These are phyloP conservation scores for Pichia sp. DNA, from an alignment of 1,139 yeast species.

Conservation along the genomic window DNA sequence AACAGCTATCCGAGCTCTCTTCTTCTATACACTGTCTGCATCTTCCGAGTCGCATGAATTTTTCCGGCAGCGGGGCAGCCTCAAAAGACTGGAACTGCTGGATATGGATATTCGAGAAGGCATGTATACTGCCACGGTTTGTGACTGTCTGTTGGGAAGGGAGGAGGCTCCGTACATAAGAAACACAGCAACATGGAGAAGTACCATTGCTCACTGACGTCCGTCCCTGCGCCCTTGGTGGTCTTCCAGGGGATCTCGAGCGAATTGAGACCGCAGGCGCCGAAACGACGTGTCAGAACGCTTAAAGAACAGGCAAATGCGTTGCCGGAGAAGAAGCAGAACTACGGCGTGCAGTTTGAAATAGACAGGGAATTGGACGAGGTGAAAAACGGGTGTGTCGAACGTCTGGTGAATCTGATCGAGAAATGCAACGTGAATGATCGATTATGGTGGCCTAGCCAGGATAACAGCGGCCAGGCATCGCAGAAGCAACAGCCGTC, in stretches of 20 bases:
- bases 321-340: conserved; percentile 4
- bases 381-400: conserved; percentile 26
- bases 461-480: conserved; percentile 17
- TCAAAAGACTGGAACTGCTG: background rate
- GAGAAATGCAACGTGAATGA: conserved; percentile 29
- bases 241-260: conserved; percentile 33
- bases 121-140: too few species aligned
- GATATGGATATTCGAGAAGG: background rate
- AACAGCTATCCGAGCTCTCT: background rate
- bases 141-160: background rate
- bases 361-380: conserved; percentile 28
- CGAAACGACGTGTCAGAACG: conserved; percentile 8
- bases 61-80: background rate
- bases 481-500: conserved; percentile 9
- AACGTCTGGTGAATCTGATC: conserved; percentile 30
- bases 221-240: conserved; percentile 35
- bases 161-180: background rate
- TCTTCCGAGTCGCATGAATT: background rate
- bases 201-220: conserved; percentile 31
- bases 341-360: conserved; percentile 14
- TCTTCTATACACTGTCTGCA: background rate
- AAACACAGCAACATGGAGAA: conserved; percentile 23
- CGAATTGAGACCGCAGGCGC: conserved; percentile 16
- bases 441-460: conserved; percentile 30
- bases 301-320: conserved; percentile 8